Evolutionary conservation across 2,329 filamentous ascomycete genomes (phyloP).

Genomic region (Tolypocladium paradoxum): DNA sequence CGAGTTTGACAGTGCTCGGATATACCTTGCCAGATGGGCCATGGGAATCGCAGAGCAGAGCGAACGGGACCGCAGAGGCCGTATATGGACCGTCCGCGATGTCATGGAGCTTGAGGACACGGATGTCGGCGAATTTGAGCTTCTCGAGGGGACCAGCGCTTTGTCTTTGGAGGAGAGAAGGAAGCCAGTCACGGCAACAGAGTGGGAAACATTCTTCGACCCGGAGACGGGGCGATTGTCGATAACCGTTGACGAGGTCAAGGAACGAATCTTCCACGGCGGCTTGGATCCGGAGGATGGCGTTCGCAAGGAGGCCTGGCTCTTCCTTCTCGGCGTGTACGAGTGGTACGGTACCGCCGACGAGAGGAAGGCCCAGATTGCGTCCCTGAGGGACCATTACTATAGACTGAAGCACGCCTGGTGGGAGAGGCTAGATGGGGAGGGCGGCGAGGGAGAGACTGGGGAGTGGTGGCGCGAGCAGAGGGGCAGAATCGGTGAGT

Average conservation of each 20-base stretch:
- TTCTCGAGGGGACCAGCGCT: conserved; percentile 69
- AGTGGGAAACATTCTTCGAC: conserved; percentile 92
- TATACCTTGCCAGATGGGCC: conserved; percentile 93
- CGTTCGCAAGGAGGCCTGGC: conserved; percentile 91
- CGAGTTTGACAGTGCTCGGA: conserved; percentile 89
- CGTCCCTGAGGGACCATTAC: conserved; percentile 84
- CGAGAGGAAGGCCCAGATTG: conserved; percentile 72
- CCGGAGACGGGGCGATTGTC: conserved; percentile 59
- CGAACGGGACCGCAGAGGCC: conserved; percentile 71
- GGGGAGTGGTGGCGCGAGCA: conserved; percentile 98
- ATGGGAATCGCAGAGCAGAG: conserved; percentile 98
- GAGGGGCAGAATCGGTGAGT: conserved; percentile 79
- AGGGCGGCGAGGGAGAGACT: conserved; percentile 67
- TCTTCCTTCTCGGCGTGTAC: conserved; percentile 84
- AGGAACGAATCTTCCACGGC: conserved; percentile 94
- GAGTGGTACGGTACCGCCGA: conserved; percentile 86
- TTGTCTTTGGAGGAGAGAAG: conserved; percentile 67
- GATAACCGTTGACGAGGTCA: conserved; percentile 82
- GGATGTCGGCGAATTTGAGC: conserved; percentile 90
- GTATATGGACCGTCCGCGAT: conserved; percentile 89
- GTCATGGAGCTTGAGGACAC: conserved; percentile 90
- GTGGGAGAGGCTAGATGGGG: conserved; percentile 90
- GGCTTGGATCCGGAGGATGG: conserved; percentile 82
- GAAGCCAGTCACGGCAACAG: conserved; percentile 65
- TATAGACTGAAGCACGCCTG: conserved; percentile 86